Base-by-base conservation (phyloP, 352 stramenopile genomes). In the Globisporangium radiosum region DNA sequence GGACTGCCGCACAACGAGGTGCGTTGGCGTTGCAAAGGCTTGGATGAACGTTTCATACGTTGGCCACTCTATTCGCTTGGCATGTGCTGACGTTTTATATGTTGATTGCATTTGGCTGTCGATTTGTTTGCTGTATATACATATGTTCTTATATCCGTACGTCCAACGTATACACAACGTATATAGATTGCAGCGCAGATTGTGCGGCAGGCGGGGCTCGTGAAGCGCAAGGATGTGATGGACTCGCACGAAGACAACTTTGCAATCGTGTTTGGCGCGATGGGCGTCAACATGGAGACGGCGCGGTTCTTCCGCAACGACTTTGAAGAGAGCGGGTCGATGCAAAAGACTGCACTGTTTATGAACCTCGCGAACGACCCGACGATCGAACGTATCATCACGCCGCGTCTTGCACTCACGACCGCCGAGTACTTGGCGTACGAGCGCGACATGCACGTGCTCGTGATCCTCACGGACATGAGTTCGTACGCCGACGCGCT, bases 221-320 rank as follows among this genome's bases (percentile, higher is more conserved):
- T 99, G 50, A 82, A 99, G 78, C 90, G 97, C 75, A 99, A 99
- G 82, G 96, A 99, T 64, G 97, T 97, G 19, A 94, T 98, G 68
- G 97, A 99, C 87, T 91, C 91, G 57, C 96, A 99, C 75, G 94
- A 99, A 62, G 97, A 99, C 69, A 99, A 99, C 77, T 99, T 99
- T 68, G 96, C 96, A 63, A 98, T 99, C 69, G 96, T 99, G 54
- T 99, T 99, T 70, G 97, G 97, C 67, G 97, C 97, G 68, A 99
- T 99, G 97, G 97, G 97, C 73, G 97, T 99, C 33, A 99, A 99
- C 78, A 99, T 99, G 96, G 97, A 99, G 72, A 99, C 97, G 33
- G 91, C 91, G 17, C 89, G 92, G 48, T 98, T 97, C 78, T 97
- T 99, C 77, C 88, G 95, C 57, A 97, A 96, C 66, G 95, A 99